Base-by-base conservation (phyloP, 768 basidiomycete species). In the Pleurotus sapidus region DNA sequence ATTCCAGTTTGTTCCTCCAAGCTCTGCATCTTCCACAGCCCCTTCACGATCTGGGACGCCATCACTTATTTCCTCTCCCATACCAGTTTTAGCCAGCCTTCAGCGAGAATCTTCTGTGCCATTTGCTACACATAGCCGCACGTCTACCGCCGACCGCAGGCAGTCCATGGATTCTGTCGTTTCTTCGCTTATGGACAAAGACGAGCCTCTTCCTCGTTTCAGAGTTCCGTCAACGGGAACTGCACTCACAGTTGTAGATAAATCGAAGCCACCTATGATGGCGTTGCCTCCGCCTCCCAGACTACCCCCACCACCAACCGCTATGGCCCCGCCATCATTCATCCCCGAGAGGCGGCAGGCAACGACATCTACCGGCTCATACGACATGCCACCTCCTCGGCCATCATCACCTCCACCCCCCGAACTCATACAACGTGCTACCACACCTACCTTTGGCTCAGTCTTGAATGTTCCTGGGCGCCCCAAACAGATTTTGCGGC, bases 321-420 rank as follows among this genome's bases (percentile, higher is more conserved):
- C 71, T 56, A 89, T 91, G 90, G 84, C 77, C 14, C 92, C 92
- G 9, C 91, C 92, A 1, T 64, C 79, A 12, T 88, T 87, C 67
- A 83, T 93, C 61, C 91, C 92, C 23, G 89, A 91, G 18, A 79
- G 81, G 65, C 83, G 81, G 62, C 62, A 77, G 46, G 74, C 74
- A 23, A 74, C 76, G 3, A 69, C 69, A 14, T 76, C 80, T 6
- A 72, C 71, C 56, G 69, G 76, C 18, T 76, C 80, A 4, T 73
- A 77, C 45, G 88, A 89, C 60, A 70, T 73, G 4, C 89, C 90
- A 9, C 95, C 95, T 0, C 88, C 91, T 25, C 80, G 95, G 45
- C 96, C 96, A 0, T 89, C 86, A 3, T 98, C 96, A 0, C 95
- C 96, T 1, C 95, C 95, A 4, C 96, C 95, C 15, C 77, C 89